These are phyloP conservation scores for Saccharomycopsis babjevae DNA, from an alignment of 805 yeast genomes.

Conservation along the genomic window DNA sequence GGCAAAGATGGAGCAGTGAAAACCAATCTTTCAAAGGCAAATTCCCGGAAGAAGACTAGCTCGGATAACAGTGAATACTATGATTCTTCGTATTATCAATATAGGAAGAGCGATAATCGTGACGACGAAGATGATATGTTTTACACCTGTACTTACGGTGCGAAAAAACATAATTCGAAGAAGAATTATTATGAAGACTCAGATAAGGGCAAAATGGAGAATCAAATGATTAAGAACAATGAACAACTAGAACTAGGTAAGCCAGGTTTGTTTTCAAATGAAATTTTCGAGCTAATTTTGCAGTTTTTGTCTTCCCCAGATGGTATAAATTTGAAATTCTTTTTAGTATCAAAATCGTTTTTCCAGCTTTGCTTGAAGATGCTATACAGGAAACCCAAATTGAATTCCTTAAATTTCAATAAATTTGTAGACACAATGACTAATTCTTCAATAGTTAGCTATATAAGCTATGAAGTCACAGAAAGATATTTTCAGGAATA, in stretches of 20 bases:
- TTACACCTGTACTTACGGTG: conserved; percentile 16
- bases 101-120: conserved; percentile 1
- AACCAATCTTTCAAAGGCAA: conserved; percentile 11
- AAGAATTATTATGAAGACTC: conserved; percentile 1
- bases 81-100: not conserved
- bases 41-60: conserved; percentile 1
- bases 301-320: conserved; percentile 21
- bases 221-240: not conserved
- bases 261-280: conserved; percentile 34
- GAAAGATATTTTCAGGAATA: not conserved
- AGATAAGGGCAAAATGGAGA: not conserved
- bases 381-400: conserved; percentile 52
- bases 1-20: conserved; percentile 30
- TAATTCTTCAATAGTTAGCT: conserved; percentile 24
- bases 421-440: conserved; percentile 63
- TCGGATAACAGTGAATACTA: not conserved
- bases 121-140: conserved; percentile 15
- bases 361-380: conserved; percentile 51
- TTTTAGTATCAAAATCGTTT: conserved; percentile 54
- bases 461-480: conserved; percentile 5
- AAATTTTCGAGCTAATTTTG: conserved; percentile 35
- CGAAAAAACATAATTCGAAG: conserved; percentile 14
- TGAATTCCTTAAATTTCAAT: conserved; percentile 59
- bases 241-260: not conserved
- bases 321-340: conserved; percentile 36